A percentile compares a stretch with the other conserved stretches of the same genome.
Evolutionary conservation across 805 yeast species (phyloP).

Genomic region (Lachancea sp.): DNA sequence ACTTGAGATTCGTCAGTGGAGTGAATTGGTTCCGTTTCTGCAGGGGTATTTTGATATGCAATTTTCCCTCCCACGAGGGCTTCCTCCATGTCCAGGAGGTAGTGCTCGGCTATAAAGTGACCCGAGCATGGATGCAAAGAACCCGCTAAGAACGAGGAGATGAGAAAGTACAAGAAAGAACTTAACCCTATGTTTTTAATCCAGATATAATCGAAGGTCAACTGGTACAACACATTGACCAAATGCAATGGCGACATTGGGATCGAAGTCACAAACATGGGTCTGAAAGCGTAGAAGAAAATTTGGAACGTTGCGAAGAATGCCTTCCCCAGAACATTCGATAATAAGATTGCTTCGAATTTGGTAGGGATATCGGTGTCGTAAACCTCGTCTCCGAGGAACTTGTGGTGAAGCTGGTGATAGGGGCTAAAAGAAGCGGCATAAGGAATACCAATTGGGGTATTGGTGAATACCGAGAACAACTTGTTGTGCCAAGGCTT

Average conservation of each 20-base stretch:
- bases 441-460: constrained; percentile 88
- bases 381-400: constrained; percentile 71
- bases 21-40: constrained; percentile 8
- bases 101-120: constrained; percentile 93
- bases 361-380: constrained; percentile 87
- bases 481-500: constrained; percentile 71
- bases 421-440: constrained; percentile 82
- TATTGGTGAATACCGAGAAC: constrained; percentile 68
- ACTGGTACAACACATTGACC: constrained; percentile 53
- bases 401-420: constrained; percentile 87
- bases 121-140: constrained; percentile 93
- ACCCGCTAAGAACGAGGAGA: constrained; percentile 83
- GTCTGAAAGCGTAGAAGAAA: constrained; percentile 82
- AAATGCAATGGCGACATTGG: constrained; percentile 71
- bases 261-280: constrained; percentile 75
- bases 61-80: constrained; percentile 16
- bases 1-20: constrained; percentile 9
- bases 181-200: constrained; percentile 58
- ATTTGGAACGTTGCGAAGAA: constrained; percentile 88
- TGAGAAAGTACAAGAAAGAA: constrained; percentile 57
- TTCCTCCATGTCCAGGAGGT: constrained; percentile 56
- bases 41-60: constrained; percentile 22
- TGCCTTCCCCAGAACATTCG: constrained; percentile 78
- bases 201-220: constrained; percentile 50
- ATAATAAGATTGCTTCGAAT: constrained; percentile 66